Base-by-base conservation (phyloP, 257 asterid genomes). In the Forsythia viridissima region DNA sequence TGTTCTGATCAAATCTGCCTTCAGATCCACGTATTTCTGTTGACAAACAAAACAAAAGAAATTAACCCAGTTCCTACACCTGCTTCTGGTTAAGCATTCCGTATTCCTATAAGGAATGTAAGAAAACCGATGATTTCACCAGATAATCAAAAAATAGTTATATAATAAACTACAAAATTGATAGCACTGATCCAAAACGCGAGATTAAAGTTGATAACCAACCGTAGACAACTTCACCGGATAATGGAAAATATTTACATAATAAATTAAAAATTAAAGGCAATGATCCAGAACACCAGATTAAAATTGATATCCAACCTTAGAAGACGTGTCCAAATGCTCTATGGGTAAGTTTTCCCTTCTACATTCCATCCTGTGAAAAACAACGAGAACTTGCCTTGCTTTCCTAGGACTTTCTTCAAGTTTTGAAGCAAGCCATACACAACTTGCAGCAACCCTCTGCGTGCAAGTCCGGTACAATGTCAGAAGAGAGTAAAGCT, bases 361-460 rank as follows among this genome's bases (percentile, higher is more conserved):
- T 89, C 99, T 89, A 82, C 98, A 91, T 77, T 93, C 99, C 97
- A 96, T 92, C 87, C 99, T 89, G 81, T 92, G 97, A 76, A 91
- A 96, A 87, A 96, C 97, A 85, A 87, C 72, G 44, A 96, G 90
- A 77, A 96, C 92, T 70, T 92, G 97, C 83, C 97, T 91, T 66
- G 97, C 98, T 84, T 90, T 92, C 81, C 97, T 86, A 39, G 96
- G 98, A 82, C 95, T 83, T 83, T 96, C 98, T 85, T 92, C 99
- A 30, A 96, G 99, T 86, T 92, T 96, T 44, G 99, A 92, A 61
- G 98, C 99, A 88, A 93, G 98, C 99, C 99, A 93, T 70, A 92
- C 93, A 85, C 99, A 96, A 82, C 98, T 93, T 36, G 98, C 98
- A 74, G 99, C 97, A 80, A 96, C 97, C 88, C 94, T 89, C 99